phyloP scores from a whole-genome alignment of 495 filamentous ascomycete genomes.

The Hypoxylon cercidicola region DNA sequence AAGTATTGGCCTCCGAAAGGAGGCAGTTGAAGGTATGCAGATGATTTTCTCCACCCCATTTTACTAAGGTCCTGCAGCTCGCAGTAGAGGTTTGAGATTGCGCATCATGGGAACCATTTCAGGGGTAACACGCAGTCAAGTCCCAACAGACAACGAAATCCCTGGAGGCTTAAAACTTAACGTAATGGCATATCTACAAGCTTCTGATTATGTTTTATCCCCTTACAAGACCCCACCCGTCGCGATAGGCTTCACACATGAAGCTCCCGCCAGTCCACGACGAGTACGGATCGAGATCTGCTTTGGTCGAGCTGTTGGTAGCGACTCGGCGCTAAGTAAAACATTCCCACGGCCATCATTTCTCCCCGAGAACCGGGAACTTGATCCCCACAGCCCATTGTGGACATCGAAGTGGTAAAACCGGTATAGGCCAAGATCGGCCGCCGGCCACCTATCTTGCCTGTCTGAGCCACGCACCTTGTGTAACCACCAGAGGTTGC shows the following conservation, averaged over 20 bases:
- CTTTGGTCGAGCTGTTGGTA: not conserved
- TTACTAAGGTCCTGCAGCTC: not conserved
- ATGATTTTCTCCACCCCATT: not conserved
- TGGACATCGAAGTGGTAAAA: not conserved
- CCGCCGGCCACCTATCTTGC: constrained; percentile 6
- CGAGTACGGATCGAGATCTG: not conserved
- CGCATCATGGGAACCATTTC: constrained; percentile 10
- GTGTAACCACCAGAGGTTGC: constrained; percentile 23
- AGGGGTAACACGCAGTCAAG: constrained; percentile 30
- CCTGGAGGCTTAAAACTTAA: constrained; percentile 1
- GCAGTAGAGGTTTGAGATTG: constrained; percentile 14
- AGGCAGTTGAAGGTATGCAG: not conserved
- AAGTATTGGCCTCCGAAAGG: not conserved
- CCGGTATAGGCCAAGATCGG: constrained; percentile 16
- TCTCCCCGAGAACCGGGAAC: not conserved
- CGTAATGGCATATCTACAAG: constrained; percentile 21
- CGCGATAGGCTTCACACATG: not conserved
- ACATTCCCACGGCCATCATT: not conserved
- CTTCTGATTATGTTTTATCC: not conserved
- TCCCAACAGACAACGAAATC: constrained; percentile 27
- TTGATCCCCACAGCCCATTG: not conserved
- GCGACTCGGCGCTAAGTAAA: not conserved
- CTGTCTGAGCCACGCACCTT: constrained; percentile 25
- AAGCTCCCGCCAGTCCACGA: not conserved
- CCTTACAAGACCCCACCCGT: no score